A percentile compares a stretch with the other conserved stretches of the same genome.
phyloP scores from a whole-genome alignment of 2,329 filamentous ascomycete genomes.

The Aureobasidium subglaciale region DNA sequence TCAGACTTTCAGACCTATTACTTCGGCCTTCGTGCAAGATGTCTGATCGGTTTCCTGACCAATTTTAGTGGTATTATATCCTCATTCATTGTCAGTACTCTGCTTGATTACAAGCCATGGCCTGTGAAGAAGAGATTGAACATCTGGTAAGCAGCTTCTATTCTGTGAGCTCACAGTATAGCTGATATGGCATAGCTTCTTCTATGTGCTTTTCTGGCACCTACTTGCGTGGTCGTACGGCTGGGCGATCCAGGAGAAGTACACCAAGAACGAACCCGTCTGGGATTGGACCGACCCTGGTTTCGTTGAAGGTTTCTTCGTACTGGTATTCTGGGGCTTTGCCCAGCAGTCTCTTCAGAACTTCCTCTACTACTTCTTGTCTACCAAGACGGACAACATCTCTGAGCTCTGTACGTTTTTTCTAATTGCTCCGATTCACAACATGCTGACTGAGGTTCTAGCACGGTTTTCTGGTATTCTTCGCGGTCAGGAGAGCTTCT shows the following conservation, averaged over 20 bases:
- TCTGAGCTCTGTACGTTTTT: slow-evolving; percentile 37
- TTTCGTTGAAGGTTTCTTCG: slow-evolving; percentile 43
- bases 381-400: slow-evolving; percentile 50
- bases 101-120: slow-evolving; percentile 39
- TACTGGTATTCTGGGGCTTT: slow-evolving; percentile 44
- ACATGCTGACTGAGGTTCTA: neutral
- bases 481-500: slow-evolving; percentile 40
- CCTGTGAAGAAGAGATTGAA: slow-evolving; percentile 38
- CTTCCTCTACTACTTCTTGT: slow-evolving; percentile 51
- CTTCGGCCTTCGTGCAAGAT: slow-evolving; percentile 41
- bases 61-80: slow-evolving; percentile 38
- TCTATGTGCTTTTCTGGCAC: slow-evolving; percentile 37
- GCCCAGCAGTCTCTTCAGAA: slow-evolving; percentile 48
- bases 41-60: slow-evolving; percentile 41
- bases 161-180: neutral
- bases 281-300: slow-evolving; percentile 40
- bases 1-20: slow-evolving; percentile 43
- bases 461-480: slow-evolving; percentile 36
- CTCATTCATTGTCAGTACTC: slow-evolving; percentile 38
- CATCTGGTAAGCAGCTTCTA: neutral
- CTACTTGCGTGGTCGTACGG: slow-evolving; percentile 43
- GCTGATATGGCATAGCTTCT: slow-evolving; percentile 25
- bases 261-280: slow-evolving; percentile 35
- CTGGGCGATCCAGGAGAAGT: slow-evolving; percentile 42
- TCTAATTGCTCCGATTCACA: neutral